phyloP scores from a whole-genome alignment of 2,329 filamentous ascomycete genomes.

The Cadophora malorum region DNA sequence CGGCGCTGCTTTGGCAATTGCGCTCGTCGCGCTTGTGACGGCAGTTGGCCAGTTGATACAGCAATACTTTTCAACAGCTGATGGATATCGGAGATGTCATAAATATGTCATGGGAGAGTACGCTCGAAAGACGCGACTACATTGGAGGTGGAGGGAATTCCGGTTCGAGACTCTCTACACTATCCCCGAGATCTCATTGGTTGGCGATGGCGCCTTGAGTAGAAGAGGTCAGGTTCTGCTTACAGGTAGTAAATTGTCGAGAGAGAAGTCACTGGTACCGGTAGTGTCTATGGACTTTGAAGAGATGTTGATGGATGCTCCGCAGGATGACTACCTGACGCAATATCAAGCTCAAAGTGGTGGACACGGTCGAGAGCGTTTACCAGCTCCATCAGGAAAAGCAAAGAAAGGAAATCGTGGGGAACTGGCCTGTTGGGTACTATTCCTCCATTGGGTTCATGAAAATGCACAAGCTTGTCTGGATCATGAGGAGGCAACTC shows the following conservation, averaged over 20 bases:
- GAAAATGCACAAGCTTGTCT: slow-evolving; percentile 23
- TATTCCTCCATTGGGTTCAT: slow-evolving; percentile 29
- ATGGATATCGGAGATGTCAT: slow-evolving; percentile 45
- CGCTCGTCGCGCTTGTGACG: slow-evolving; percentile 43
- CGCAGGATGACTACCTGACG: neutral
- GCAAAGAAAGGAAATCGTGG: slow-evolving; percentile 17
- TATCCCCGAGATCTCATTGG: slow-evolving; percentile 40
- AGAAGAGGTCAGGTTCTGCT: slow-evolving; percentile 28
- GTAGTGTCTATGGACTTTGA: neutral
- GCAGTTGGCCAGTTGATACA: slow-evolving; percentile 42
- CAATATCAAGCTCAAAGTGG: neutral
- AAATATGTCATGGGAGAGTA: slow-evolving; percentile 44
- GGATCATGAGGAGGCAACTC: neutral
- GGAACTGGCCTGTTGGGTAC: slow-evolving; percentile 31
- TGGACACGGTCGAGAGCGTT: neutral
- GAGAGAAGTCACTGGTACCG: slow-evolving; percentile 28
- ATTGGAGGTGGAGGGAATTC: slow-evolving; percentile 43
- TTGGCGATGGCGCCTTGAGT: slow-evolving; percentile 22
- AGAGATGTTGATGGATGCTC: slow-evolving; percentile 12
- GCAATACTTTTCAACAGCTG: slow-evolving; percentile 45
- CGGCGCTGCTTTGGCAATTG: slow-evolving; percentile 40
- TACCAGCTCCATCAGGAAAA: neutral
- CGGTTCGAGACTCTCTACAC: slow-evolving; percentile 44
- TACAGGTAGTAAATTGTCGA: slow-evolving; percentile 25
- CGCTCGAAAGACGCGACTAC: slow-evolving; percentile 34